Base-by-base conservation (phyloP, 73 alveolate genomes). In the Strombidium stylifer region DNA sequence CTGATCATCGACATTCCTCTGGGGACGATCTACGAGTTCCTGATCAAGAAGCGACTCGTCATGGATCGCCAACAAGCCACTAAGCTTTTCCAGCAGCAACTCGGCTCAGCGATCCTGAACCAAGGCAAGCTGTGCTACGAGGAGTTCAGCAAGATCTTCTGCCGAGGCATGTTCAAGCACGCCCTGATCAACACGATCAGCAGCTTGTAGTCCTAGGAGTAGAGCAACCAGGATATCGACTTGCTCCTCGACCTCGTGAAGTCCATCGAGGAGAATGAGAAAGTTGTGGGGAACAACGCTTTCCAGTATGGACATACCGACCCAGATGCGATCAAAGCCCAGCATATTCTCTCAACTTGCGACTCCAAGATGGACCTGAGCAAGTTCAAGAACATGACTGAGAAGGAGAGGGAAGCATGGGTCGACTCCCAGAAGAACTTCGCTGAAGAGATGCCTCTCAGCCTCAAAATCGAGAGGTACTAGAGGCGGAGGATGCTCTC, bases 151-250 rank as follows among this genome's bases (percentile, higher is more conserved):
- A 40, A 72, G 34, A 39, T 79, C 16, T 79, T 79, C 49, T 79
- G 90, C 51, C 68, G 57, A 41, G 90, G 90, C 5, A 66, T 79
- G 2, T 79, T 79, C 49, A 79, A 79, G 57, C 84, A 79, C 30
- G 82, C 90, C 12, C 47, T 79, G n/a, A 51, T 79, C 37, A 50
- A 68, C 26, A 57, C 69, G 48, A 73, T 72, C 23, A 46, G 69
- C 24, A 16, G 35, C 12, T 42, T 69, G 31, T 68, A 65, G 19
- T 6, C 4, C n/a, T 32, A 6, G 42, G 10, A 32, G 10, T 4
- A 32, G 42, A 10, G 42, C 42, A 32, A 10, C n/a, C n/a, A n/a
- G n/a, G n/a, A n/a, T n/a, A n/a, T n/a, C n/a, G n/a, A n/a, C n/a
- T n/a, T n/a, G n/a, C n/a, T n/a, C n/a, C n/a, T n/a, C n/a, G n/a